Evolutionary conservation across 2,329 filamentous ascomycete species (phyloP), one percentile per base, ranked within the genome.

Genomic region (Chaetoscypha palmicola): DNA sequence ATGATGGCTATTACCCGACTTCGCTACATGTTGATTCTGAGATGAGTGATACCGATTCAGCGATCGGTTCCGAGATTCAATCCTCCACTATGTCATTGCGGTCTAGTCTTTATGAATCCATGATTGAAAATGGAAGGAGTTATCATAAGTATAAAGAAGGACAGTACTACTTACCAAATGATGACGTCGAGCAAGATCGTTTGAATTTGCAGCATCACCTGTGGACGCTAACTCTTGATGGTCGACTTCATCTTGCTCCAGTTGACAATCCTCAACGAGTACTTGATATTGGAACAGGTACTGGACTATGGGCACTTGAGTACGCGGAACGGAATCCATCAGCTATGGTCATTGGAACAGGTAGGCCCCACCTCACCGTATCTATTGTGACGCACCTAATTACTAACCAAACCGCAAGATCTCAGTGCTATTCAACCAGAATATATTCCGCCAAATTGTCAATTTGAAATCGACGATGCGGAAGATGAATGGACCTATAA

Each of bases 141-240:
- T 53, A 53, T 39, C 51, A 53, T 32, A 46, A 44, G 19, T 53
- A 53, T 14, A 49, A 48, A 23, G 46, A 47, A 42, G 51, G 51
- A 11, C 55, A 59, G 9, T 78, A 78, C 55, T 71, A 70, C 44
- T 74, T 77, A 30, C 74, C 75, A 28, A 79, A 72, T 51, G 69
- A 72, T 51, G 67, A 51, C n/a, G 36, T 41, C 16, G 46, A 48
- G 28, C 46, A 77, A 55, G 73, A 77, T 49, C 65, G 72, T 28
- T 23, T 48, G 12, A 45, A 51, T 32, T 39, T 48, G 19, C 46
- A 48, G 20, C 43, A 51, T 37, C 49, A 51, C 26, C 19, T 51
- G 8, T 51, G 47, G 43, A 38, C 38, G 11, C 33, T 51, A 5
- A 51, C 49, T 17, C 38, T 51, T 14, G 40, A 51, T 31, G 46